Conservation (phyloP, 2,329 filamentous ascomycete genomes). For the Aureobasidium sp. region DNA sequence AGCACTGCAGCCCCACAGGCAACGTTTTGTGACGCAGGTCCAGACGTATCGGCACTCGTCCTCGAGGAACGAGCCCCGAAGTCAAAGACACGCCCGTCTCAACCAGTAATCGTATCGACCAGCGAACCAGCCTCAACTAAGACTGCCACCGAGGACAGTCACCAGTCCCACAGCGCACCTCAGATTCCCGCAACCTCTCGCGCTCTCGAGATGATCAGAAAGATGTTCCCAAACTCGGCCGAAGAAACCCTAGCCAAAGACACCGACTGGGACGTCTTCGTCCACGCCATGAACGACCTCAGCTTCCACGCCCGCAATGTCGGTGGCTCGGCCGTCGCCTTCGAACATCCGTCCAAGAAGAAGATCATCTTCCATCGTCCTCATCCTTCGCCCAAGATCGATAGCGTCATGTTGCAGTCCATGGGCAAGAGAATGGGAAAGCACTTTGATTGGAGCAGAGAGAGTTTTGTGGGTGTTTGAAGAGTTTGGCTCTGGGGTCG, state of each 20-base stretch:
- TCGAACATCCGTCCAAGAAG: neutral
- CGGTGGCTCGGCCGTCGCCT: neutral
- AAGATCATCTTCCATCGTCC: constrained; percentile 15
- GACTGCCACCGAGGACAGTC: neutral
- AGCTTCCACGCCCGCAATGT: neutral
- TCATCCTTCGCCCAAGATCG: constrained; percentile 15
- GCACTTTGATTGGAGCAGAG: neutral
- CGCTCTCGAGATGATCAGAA: neutral
- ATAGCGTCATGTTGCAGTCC: constrained; percentile 14
- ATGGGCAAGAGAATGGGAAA: neutral
- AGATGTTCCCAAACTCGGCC: neutral
- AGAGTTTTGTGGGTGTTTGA: neutral
- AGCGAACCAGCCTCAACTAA: neutral
- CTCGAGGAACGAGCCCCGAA: neutral
- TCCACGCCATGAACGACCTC: neutral
- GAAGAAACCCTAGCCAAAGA: neutral
- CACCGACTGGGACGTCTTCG: neutral
- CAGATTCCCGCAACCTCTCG: neutral
- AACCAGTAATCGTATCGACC: neutral
- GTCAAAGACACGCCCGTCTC: neutral
- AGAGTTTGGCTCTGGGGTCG: neutral
- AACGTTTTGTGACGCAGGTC: neutral
- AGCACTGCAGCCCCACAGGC: neutral
- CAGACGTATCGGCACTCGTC: neutral
- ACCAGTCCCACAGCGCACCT: neutral